A percentile compares a stretch with the other conserved stretches of the same genome.
phyloP scores from a whole-genome alignment of 2,329 filamentous ascomycete genomes.

The Coniochaeta hoffmannii region DNA sequence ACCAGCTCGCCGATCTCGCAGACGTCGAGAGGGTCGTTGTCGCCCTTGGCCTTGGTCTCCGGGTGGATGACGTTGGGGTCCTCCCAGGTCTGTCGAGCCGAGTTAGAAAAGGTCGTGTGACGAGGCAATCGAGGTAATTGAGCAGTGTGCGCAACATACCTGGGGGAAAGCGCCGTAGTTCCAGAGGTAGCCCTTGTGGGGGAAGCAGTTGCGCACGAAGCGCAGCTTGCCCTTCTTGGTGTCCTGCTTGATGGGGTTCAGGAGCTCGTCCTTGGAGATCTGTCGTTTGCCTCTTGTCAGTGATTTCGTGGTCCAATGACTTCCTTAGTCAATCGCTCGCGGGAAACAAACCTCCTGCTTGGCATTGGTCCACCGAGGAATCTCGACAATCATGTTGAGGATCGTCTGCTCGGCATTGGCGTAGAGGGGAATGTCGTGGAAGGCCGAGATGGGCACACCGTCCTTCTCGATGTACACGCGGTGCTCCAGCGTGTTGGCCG shows the following conservation, averaged over 20 bases:
- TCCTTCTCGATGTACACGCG: conserved; percentile 97
- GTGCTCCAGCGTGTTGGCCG: conserved; percentile 91
- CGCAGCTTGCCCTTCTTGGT: conserved; percentile 99
- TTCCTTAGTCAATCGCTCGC: neutral
- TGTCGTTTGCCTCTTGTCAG: conserved; percentile 25
- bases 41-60: conserved; percentile 99
- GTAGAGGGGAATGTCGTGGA: conserved; percentile 97
- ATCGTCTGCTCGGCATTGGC: conserved; percentile 93
- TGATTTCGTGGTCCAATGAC: neutral
- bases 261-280: conserved; percentile 98
- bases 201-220: conserved; percentile 99
- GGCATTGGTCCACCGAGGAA: conserved; percentile 98
- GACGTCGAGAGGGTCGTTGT: conserved; percentile 98
- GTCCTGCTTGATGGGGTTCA: conserved; percentile 99
- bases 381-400: conserved; percentile 99
- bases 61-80: conserved; percentile 94
- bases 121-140: neutral
- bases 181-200: conserved; percentile 99
- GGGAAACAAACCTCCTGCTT: conserved; percentile 83
- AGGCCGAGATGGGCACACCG: conserved; percentile 86
- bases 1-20: conserved; percentile 99
- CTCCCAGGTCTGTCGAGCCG: conserved; percentile 76
- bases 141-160: conserved; percentile 41
- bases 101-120: neutral
- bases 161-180: conserved; percentile 99